Percentiles rank a stretch among this genome's conserved stretches.
phyloP scores from a whole-genome alignment of 805 yeast genomes.

The Metschnikowia drakensbergensis region DNA sequence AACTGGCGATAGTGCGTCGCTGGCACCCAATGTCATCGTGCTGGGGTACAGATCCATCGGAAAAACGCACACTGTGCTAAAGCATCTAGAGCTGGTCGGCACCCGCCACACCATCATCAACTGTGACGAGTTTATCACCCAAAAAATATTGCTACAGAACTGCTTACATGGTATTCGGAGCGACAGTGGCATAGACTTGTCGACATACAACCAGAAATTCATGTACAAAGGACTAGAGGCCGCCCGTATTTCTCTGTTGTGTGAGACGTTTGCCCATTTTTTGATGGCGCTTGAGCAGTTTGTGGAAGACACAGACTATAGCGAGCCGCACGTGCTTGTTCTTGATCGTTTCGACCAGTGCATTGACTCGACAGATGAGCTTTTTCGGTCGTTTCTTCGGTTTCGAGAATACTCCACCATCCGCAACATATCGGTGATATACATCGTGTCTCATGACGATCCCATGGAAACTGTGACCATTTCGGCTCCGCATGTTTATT shows the following conservation, averaged over 20 bases:
- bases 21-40: constrained; percentile 38
- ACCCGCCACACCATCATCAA: constrained; percentile 30
- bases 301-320: constrained; percentile 26
- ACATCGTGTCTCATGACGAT: constrained; percentile 39
- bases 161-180: constrained; percentile 35
- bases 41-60: constrained; percentile 52
- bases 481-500: constrained; percentile 39
- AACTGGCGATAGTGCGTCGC: constrained; percentile 21
- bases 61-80: constrained; percentile 37
- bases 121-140: constrained; percentile 45
- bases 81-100: constrained; percentile 27
- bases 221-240: constrained; percentile 26
- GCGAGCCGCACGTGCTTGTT: constrained; percentile 40
- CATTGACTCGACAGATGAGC: constrained; percentile 39
- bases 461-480: constrained; percentile 36
- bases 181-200: constrained; percentile 32
- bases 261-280: constrained; percentile 43
- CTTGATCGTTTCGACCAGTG: constrained; percentile 48
- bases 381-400: constrained; percentile 38
- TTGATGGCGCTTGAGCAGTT: constrained; percentile 40
- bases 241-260: constrained; percentile 25
- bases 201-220: constrained; percentile 17
- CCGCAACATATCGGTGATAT: constrained; percentile 34
- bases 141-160: constrained; percentile 38
- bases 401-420: constrained; percentile 41